A percentile compares a stretch with the other conserved stretches of the same genome.
Evolutionary conservation across 1,284 basidiomycete species (phyloP).

Genomic region (Malassezia cuniculi): DNA sequence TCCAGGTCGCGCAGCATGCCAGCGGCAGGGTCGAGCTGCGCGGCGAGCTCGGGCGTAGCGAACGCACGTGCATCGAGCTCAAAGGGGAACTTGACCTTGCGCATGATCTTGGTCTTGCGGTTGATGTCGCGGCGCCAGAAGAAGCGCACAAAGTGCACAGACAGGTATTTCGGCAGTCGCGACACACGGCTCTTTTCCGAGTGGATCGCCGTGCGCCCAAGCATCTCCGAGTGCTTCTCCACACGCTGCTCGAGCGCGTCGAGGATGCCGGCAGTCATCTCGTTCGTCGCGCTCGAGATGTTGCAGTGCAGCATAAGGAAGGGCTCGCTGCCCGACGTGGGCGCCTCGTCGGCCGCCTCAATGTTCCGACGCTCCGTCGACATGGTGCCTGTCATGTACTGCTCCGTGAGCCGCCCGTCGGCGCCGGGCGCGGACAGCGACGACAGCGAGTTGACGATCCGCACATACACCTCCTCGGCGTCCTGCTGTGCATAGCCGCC

Average conservation of each 20-base stretch:
- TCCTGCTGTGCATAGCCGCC: slow-evolving; percentile 73
- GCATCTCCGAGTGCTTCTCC: slow-evolving; percentile 67
- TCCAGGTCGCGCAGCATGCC: slow-evolving; percentile 63
- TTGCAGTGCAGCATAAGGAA: slow-evolving; percentile 87
- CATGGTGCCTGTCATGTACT: slow-evolving; percentile 71
- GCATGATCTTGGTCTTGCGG: slow-evolving; percentile 55
- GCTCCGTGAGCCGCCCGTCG: slow-evolving; percentile 56
- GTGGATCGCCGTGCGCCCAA: slow-evolving; percentile 71
- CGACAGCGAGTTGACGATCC: slow-evolving; percentile 62
- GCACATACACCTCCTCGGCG: slow-evolving; percentile 86
- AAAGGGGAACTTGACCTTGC: slow-evolving; percentile 82
- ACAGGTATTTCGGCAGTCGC: slow-evolving; percentile 66
- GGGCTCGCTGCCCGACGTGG: slow-evolving; percentile 57
- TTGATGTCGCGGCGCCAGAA: slow-evolving; percentile 82
- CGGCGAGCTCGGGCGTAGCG: slow-evolving; percentile 63
- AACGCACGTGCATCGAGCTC: slow-evolving; percentile 76
- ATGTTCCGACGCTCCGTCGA: slow-evolving; percentile 58
- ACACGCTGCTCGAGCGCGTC: slow-evolving; percentile 71
- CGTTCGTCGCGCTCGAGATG: slow-evolving; percentile 73
- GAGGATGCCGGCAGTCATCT: slow-evolving; percentile 72
- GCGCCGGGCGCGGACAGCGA: slow-evolving; percentile 4
- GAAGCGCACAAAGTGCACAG: slow-evolving; percentile 87
- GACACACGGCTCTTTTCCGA: slow-evolving; percentile 69
- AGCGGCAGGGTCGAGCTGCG: slow-evolving; percentile 59
- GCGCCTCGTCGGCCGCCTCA: slow-evolving; percentile 63